phyloP scores from a whole-genome alignment of 768 basidiomycete genomes.

The Hortiboletus flavorubellus region DNA sequence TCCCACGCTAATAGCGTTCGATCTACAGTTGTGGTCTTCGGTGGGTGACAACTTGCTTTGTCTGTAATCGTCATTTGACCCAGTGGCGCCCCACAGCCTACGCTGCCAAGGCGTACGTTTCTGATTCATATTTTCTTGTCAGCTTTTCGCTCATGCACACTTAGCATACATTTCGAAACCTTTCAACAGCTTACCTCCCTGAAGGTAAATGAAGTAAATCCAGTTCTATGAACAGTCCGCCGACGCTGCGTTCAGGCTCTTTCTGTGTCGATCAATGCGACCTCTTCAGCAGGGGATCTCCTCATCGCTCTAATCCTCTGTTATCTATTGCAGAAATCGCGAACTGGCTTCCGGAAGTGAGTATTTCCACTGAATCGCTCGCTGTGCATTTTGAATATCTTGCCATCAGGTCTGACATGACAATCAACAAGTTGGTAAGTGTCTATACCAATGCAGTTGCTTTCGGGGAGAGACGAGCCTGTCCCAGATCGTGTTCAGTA shows the following conservation, averaged over 20 bases:
- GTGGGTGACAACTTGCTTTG: conserved; percentile 22
- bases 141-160: conserved; percentile 10
- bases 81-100: conserved; percentile 28
- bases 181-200: conserved; percentile 42
- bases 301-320: conserved; percentile 49
- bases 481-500: conserved; percentile 49
- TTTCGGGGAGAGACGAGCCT: neutral
- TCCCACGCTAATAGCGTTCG: conserved; percentile 1
- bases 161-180: conserved; percentile 38
- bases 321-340: conserved; percentile 41
- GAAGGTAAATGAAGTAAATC: conserved; percentile 32
- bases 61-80: conserved; percentile 1
- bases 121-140: neutral
- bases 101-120: conserved; percentile 34
- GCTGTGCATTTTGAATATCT: neutral
- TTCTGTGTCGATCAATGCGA: conserved; percentile 49
- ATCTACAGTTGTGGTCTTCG: conserved; percentile 27
- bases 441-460: neutral
- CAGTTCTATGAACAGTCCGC: neutral
- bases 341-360: conserved; percentile 50
- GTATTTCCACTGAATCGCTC: neutral
- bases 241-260: conserved; percentile 25
- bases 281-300: conserved; percentile 46
- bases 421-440: conserved; percentile 45
- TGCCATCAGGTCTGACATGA: conserved; percentile 39